A percentile compares a stretch with the other conserved stretches of the same genome.
These are phyloP conservation scores for Penicillium salamii DNA, from an alignment of 495 filamentous ascomycete species.

Conservation along the genomic window DNA sequence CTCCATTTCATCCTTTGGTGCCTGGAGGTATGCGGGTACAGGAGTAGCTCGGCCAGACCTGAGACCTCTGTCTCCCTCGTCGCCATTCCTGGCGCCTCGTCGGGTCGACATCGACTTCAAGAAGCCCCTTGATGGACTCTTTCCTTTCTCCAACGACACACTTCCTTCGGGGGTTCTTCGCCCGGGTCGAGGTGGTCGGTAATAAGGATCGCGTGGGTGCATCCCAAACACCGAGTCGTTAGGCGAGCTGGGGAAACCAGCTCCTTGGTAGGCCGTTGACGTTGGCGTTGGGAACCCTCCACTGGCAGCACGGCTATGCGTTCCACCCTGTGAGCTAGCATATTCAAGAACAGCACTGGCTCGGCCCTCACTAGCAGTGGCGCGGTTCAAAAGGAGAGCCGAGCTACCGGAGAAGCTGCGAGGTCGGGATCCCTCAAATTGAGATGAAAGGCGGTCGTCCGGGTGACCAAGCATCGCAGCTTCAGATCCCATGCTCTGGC, in stretches of 20 bases:
- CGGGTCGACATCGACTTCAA: conserved; percentile 32
- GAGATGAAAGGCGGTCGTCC: conserved; percentile 62
- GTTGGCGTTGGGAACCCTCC: conserved; percentile 63
- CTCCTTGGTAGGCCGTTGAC: conserved; percentile 68
- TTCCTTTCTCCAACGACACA: conserved; percentile 37
- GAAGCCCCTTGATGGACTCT: conserved; percentile 34
- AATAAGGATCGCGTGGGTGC: conserved; percentile 67
- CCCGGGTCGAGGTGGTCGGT: conserved; percentile 74
- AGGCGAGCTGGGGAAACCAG: conserved; percentile 40
- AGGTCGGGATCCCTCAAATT: conserved; percentile 61
- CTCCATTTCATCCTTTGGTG: conserved; percentile 54
- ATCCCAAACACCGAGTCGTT: conserved; percentile 43
- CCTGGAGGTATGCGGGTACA: conserved; percentile 48
- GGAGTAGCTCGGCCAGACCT: conserved; percentile 53
- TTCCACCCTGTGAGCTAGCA: conserved; percentile 44
- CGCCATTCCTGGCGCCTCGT: conserved; percentile 31
- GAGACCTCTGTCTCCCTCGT: conserved; percentile 45
- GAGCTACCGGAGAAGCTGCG: conserved; percentile 85
- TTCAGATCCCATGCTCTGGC: conserved; percentile 76
- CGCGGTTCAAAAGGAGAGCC: conserved; percentile 63
- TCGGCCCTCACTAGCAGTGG: conserved; percentile 45
- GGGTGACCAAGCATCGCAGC: conserved; percentile 73
- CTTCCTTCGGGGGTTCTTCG: conserved; percentile 54
- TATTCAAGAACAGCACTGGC: conserved; percentile 45
- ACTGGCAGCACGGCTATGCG: conserved; percentile 44